Base-by-base conservation (phyloP, 139 green algal species). In the Chlorella sorokiniana region DNA sequence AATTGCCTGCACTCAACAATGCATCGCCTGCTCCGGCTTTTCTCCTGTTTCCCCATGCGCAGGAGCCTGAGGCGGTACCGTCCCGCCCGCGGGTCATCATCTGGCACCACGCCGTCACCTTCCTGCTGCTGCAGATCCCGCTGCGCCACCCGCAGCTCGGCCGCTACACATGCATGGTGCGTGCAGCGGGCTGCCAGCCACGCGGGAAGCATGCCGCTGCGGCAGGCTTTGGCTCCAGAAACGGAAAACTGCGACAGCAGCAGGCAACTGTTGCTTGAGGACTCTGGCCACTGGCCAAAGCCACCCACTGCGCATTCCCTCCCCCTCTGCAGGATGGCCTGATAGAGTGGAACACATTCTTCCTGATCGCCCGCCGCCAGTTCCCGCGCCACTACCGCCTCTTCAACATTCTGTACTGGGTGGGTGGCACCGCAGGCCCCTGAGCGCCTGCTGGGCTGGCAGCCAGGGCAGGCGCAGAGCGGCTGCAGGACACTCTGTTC, bases 101-200 rank as follows among this genome's bases (percentile, higher is more conserved):
- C 31, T 56, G 29, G 37, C 75, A 81, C 59, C 75, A 81, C 41
- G 40, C 40, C n/a, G 33, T 71, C 40, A 81, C 75, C 40, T 61
- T 81, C 59, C 75, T 81, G 59, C 75, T 81, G 75, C 75, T 81
- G 59, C 59, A 71, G 35, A 71, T 81, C 40, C 75, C 75, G 40
- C 59, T 81, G 56, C 37, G n/a, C 25, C 59, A 72, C 75, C 75
- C 75, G n/a, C 62, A 70, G 41, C 75, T 81, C 29, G 75, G 59
- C 27, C 11, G 31, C 16, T 81, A 72, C 75, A 81, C 75, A 16
- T 81, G 75, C 75, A 52, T 41, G 59, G 75, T 71, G 16, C 20
- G 75, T 69, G 71, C n/a, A n/a, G n/a, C 16, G 48, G 48, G 48
- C 14, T 11, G 48, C 48, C n/a, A n/a, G n/a, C n/a, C n/a, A n/a